phyloP scores from a whole-genome alignment of 768 basidiomycete genomes.

The Kwoniella mangroviensis region DNA sequence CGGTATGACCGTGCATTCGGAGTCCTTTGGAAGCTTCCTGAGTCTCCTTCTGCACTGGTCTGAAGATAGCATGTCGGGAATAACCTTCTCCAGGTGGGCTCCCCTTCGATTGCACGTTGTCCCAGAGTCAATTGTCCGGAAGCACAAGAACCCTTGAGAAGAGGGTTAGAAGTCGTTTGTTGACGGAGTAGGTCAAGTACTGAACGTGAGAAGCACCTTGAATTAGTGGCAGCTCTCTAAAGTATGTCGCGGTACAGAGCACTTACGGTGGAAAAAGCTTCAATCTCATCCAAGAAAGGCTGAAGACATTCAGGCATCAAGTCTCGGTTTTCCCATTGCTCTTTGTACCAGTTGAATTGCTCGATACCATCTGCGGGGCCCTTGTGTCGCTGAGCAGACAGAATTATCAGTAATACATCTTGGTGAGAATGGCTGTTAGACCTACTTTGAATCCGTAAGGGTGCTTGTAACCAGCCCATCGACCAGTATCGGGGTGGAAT shows the following conservation, averaged over 20 bases:
- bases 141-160: conserved; percentile 40
- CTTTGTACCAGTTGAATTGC: conserved; percentile 42
- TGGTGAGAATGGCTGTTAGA: neutral
- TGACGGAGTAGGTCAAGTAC: conserved; percentile 37
- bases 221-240: neutral
- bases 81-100: conserved; percentile 35
- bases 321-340: conserved; percentile 23
- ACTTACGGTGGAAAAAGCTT: conserved; percentile 27
- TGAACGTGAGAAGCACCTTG: neutral
- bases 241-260: neutral
- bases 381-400: neutral
- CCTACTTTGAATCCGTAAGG: conserved; percentile 42
- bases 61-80: conserved; percentile 32
- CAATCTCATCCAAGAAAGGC: conserved; percentile 42
- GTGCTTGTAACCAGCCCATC: conserved; percentile 46
- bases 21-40: conserved; percentile 24
- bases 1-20: conserved; percentile 39
- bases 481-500: conserved; percentile 38
- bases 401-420: neutral
- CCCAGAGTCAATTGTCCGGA: conserved; percentile 37
- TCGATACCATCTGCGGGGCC: conserved; percentile 29
- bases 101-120: conserved; percentile 37
- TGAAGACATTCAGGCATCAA: conserved; percentile 30
- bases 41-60: conserved; percentile 19
- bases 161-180: conserved; percentile 36